Conservation (phyloP, 371 early-diverging fungal species). For the Rhizopus sp. region DNA sequence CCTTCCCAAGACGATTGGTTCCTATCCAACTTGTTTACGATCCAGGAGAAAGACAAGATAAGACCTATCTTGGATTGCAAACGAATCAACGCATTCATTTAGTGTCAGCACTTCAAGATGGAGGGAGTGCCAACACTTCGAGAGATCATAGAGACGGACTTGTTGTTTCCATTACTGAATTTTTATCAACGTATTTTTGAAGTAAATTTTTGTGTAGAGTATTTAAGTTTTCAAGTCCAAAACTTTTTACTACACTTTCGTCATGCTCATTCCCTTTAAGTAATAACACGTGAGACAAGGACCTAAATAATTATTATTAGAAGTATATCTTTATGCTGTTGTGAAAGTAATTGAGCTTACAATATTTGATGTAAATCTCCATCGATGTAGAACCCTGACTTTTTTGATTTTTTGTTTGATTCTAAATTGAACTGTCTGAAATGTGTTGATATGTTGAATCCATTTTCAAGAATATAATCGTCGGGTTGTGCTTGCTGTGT, state of each 20-base stretch:
- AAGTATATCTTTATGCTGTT: constrained; percentile 9
- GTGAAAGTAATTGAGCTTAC: constrained; percentile 11
- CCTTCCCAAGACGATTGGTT: no score
- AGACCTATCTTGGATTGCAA: no score
- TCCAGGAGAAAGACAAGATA: no score
- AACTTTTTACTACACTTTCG: constrained; percentile 7
- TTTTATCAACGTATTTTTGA: constrained; percentile 7
- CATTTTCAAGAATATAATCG: constrained; percentile 13
- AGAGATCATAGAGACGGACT: no score
- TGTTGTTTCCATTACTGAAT: constrained; percentile 3
- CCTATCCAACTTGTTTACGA: no score
- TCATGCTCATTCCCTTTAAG: constrained; percentile 13
- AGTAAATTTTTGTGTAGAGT: constrained; percentile 10
- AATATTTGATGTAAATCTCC: constrained; percentile 7
- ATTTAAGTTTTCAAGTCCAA: constrained; percentile 12
- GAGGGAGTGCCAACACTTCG: no score
- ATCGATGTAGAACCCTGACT: constrained; percentile 8
- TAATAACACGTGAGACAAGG: constrained; percentile 9
- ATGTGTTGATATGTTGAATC: constrained; percentile 11
- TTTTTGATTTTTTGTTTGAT: constrained; percentile 6
- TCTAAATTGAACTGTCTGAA: constrained; percentile 13
- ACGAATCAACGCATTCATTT: no score
- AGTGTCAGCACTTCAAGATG: no score
- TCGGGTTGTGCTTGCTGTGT: constrained; percentile 11
- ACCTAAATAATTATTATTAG: constrained; percentile 12